Conservation (phyloP, 2,329 filamentous ascomycete species). For the Geosmithia morbida region DNA sequence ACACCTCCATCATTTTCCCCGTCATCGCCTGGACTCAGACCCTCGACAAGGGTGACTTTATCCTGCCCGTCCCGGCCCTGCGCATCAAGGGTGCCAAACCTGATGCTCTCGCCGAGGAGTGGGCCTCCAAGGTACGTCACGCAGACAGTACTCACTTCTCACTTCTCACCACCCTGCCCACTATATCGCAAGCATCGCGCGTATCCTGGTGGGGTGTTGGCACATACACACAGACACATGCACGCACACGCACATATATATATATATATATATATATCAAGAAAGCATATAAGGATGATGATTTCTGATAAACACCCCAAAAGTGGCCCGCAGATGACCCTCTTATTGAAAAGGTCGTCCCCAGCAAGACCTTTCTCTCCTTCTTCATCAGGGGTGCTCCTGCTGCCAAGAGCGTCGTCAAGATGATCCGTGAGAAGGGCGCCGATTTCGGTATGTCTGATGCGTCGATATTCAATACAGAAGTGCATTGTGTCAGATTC, state of each 20-base stretch:
- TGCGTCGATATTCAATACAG: background rate
- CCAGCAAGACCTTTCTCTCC: constrained; percentile 55
- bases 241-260: too few species aligned
- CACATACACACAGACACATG: background rate
- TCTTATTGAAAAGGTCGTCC: constrained; percentile 54
- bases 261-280: background rate
- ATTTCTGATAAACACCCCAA: background rate
- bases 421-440: constrained; percentile 50
- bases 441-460: constrained; percentile 24
- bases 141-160: too few species aligned
- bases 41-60: constrained; percentile 71
- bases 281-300: constrained; percentile 2
- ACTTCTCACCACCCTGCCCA: too few species aligned
- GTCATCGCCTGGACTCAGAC: constrained; percentile 66
- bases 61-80: constrained; percentile 66
- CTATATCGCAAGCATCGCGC: too few species aligned
- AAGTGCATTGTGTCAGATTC: background rate
- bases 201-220: background rate
- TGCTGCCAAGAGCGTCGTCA: constrained; percentile 51
- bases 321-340: constrained; percentile 63
- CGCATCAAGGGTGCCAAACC: constrained; percentile 60
- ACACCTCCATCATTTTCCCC: constrained; percentile 56
- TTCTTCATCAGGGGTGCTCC: constrained; percentile 68
- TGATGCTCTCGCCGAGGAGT: constrained; percentile 44
- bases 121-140: constrained; percentile 38